Percentiles rank a stretch among this genome's conserved stretches.
Conservation (phyloP, 1,284 basidiomycete genomes). For the Coniferiporia weirii region DNA sequence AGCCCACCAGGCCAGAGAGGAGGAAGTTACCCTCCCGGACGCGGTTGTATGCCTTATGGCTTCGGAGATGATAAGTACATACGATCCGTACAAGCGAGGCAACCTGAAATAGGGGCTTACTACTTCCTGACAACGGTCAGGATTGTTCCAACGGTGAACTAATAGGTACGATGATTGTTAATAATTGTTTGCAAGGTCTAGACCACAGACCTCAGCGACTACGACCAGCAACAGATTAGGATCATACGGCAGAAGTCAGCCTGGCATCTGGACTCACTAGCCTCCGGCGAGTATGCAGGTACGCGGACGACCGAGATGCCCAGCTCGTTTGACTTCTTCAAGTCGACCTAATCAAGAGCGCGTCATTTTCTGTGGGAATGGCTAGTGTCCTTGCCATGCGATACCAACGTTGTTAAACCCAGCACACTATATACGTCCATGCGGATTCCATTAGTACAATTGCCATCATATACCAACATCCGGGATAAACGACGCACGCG, state of each 20-base stretch:
- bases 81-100: neutral
- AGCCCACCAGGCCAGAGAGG: conserved; percentile 24
- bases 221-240: neutral
- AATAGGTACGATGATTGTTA: neutral
- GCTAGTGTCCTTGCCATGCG: neutral
- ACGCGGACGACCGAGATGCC: conserved; percentile 24
- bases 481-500: conserved; percentile 17
- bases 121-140: conserved; percentile 25
- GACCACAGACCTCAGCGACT: conserved; percentile 3
- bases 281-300: conserved; percentile 26
- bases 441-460: neutral
- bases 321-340: conserved; percentile 21
- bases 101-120: conserved; percentile 9
- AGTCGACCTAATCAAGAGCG: conserved; percentile 18
- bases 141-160: conserved; percentile 25
- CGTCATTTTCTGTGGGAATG: neutral
- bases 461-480: neutral
- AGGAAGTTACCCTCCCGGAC: conserved; percentile 27
- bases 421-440: conserved; percentile 18
- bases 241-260: neutral
- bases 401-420: conserved; percentile 22
- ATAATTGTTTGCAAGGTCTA: neutral
- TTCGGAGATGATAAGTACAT: conserved; percentile 3
- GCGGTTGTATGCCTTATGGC: conserved; percentile 24
- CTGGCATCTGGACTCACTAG: conserved; percentile 20